phyloP scores from a whole-genome alignment of 257 asterid species.

The Solanum okadae region DNA sequence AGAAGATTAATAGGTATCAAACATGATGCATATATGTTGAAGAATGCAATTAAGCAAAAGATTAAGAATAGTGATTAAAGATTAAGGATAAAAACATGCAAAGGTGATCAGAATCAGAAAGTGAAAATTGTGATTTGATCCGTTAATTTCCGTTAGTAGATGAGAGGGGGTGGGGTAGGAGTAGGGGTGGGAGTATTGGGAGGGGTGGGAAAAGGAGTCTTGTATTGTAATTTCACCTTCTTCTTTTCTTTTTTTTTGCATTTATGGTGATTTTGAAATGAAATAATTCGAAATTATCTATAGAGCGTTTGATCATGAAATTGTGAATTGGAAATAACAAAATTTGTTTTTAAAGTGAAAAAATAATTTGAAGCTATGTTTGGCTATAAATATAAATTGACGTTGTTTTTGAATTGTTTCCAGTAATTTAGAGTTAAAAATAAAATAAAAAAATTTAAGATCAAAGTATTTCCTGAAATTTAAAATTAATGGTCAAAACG shows the following conservation, averaged over 20 bases:
- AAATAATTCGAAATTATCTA: not conserved
- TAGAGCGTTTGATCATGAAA: not conserved
- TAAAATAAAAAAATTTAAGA: no score
- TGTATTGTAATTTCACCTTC: not conserved
- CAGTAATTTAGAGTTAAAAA: no score
- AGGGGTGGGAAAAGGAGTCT: not conserved
- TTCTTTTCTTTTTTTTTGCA: not conserved
- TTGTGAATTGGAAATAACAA: not conserved
- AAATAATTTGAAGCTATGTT: not conserved
- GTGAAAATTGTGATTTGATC: not conserved
- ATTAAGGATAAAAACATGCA: not conserved
- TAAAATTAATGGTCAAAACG: no score
- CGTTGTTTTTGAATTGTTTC: not conserved
- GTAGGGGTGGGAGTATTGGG: not conserved
- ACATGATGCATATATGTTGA: not conserved
- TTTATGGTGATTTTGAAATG: not conserved
- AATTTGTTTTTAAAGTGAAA: no score
- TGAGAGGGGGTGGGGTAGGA: not conserved
- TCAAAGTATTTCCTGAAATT: no score
- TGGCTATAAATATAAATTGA: not conserved
- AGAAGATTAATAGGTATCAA: not conserved
- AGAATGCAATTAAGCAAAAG: not conserved
- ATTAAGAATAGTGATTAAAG: not conserved
- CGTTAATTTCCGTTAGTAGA: not conserved
- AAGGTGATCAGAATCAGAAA: not conserved